Evolutionary conservation across 176 grass and related monocot genomes (phyloP), one percentile per base, ranked within the genome.

Genomic region (Raddia guianensis): DNA sequence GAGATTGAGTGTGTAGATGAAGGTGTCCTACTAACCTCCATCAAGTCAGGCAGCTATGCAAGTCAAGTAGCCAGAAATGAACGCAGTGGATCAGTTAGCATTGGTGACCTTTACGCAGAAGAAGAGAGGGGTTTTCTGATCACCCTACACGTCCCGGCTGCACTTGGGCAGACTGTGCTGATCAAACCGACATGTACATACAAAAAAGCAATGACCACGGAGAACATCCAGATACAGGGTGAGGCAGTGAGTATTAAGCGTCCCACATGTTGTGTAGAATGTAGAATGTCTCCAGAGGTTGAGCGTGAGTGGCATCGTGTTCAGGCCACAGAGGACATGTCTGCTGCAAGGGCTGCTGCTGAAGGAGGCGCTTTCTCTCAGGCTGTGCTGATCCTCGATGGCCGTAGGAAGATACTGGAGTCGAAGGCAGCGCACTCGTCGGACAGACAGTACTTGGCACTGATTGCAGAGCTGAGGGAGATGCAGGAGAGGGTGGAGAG

Each of bases 21-120:
- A 21, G 88, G 73, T 9, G 90, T 93, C 47, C 66, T 70, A 2
- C 73, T 98, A 42, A 87, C 74, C 18, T 85, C 90, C 65, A 93
- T 98, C 34, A 91, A 91, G 78, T 98, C 95, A 63, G 95, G 95
- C 1, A 74, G 90, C 66, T 98, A 98, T 47, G 37, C 57, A 3
- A 95, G 66, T 8, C 83, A 87, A 63, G 51, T 95, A 55, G 48
- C 49, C 21, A 71, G 70, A 33, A 73, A 91, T 89, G 77, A 48
- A 5, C 84, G 78, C 7, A 81, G 61, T 12, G 95, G 95, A 68
- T 91, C 66, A 49, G 79, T 98, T 61, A 74, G 87, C 67, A 86
- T 98, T 45, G 95, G 90, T 7, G 90, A 98, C 63, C 67, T 98
- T 5, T 98, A 98, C 76, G 92, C 95, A 57, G 95, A 98, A 50